Evolutionary conservation across 169 alveolate species (phyloP).

Genomic region (Babesia gibsoni): DNA sequence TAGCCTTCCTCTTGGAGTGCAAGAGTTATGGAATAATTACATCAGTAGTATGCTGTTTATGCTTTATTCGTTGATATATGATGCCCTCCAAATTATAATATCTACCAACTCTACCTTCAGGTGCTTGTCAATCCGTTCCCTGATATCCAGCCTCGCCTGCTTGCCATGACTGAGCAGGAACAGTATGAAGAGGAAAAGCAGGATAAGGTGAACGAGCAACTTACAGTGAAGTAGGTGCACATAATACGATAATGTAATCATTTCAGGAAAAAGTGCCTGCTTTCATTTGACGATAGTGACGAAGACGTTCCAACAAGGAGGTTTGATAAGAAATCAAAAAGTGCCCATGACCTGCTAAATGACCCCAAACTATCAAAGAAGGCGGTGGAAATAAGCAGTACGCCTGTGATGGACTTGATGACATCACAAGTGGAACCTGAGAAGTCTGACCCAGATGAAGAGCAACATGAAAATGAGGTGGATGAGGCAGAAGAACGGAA

Average conservation of each 20-base stretch:
- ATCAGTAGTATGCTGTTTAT: no score
- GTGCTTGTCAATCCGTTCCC: constrained; percentile 72
- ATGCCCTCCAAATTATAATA: no score
- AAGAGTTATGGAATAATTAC: no score
- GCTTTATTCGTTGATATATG: background rate
- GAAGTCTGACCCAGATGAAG: background rate
- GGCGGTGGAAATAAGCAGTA: background rate
- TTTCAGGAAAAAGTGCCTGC: constrained; percentile 48
- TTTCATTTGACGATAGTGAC: constrained; percentile 58
- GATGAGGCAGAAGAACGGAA: constrained; percentile 6
- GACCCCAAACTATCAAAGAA: constrained; percentile 44
- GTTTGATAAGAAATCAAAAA: constrained; percentile 5
- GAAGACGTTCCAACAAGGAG: background rate
- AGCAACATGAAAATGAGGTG: background rate
- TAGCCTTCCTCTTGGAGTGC: no score
- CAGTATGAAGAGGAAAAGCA: constrained; percentile 20
- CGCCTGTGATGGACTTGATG: background rate
- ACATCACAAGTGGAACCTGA: background rate
- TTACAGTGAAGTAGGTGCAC: constrained; percentile 17
- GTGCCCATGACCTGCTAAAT: constrained; percentile 55
- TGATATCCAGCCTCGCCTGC: constrained; percentile 66
- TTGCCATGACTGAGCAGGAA: constrained; percentile 5
- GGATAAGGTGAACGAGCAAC: background rate
- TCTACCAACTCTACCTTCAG: constrained; percentile 36
- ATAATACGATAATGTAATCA: background rate